phyloP scores from a whole-genome alignment of 495 filamentous ascomycete species.

The Podospora comata region DNA sequence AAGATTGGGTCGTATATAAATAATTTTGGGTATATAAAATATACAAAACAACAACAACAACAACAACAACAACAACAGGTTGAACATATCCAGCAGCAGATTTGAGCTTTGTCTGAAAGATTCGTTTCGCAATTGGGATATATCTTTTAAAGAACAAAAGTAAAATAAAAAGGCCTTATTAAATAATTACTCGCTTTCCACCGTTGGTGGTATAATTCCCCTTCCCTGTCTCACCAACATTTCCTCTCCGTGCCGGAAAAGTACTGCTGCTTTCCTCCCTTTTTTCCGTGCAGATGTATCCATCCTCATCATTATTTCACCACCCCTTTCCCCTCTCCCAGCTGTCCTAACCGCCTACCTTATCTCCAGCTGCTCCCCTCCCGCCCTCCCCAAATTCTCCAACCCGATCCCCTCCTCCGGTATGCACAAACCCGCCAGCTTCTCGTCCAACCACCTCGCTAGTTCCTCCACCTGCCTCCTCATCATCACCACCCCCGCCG shows the following conservation, averaged over 20 bases:
- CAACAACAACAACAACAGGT: neutral
- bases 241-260: too few species aligned
- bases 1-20: too few species aligned
- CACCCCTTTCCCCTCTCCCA: neutral
- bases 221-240: too few species aligned
- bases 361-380: neutral
- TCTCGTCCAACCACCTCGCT: slow-evolving; percentile 45
- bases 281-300: too few species aligned
- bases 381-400: neutral
- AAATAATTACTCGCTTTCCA: too few species aligned
- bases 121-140: too few species aligned
- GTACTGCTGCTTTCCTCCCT: too few species aligned
- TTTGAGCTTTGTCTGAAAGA: too few species aligned
- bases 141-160: too few species aligned
- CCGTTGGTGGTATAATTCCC: too few species aligned
- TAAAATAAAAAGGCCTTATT: too few species aligned
- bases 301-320: neutral
- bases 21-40: neutral
- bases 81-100: neutral
- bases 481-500: slow-evolving; percentile 33
- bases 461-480: slow-evolving; percentile 48
- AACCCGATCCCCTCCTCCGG: slow-evolving; percentile 44
- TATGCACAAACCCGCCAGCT: slow-evolving; percentile 39
- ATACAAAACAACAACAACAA: slow-evolving; percentile 1
- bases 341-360: neutral